These are phyloP conservation scores for Trichoderma sp. DNA, from an alignment of 2,329 filamentous ascomycete species.

Conservation along the genomic window DNA sequence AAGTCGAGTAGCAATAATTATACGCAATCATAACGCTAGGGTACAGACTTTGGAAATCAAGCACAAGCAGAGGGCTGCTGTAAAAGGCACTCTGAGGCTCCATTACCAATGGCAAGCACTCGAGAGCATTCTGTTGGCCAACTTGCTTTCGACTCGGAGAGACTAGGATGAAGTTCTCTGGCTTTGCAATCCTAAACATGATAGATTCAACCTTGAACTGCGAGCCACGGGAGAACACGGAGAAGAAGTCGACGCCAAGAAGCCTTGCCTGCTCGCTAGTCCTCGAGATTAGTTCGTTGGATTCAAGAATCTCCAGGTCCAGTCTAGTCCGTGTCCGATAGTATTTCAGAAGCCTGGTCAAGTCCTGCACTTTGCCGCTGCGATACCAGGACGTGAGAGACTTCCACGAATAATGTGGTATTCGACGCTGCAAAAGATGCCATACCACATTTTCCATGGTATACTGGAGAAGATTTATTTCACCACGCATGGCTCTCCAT, in stretches of 20 bases:
- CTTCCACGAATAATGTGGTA: conserved; percentile 81
- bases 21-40: conserved; percentile 99
- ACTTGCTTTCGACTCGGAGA: conserved; percentile 92
- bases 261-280: conserved; percentile 94
- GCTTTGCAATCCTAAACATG: conserved; percentile 98
- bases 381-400: conserved; percentile 81
- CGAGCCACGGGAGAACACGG: conserved; percentile 89
- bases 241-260: conserved; percentile 93
- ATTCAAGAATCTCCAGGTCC: conserved; percentile 86
- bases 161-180: conserved; percentile 87
- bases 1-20: conserved; percentile 98
- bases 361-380: conserved; percentile 63
- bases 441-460: conserved; percentile 95
- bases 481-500: conserved; percentile 93
- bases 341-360: conserved; percentile 75
- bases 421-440: conserved; percentile 80
- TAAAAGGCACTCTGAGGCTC: conserved; percentile 96
- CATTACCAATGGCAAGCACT: conserved; percentile 94
- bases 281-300: conserved; percentile 81
- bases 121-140: conserved; percentile 87
- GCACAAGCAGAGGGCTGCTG: conserved; percentile 79
- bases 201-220: conserved; percentile 99
- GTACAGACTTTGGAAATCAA: conserved; percentile 96
- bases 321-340: conserved; percentile 73
- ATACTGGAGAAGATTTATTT: conserved; percentile 88